Evolutionary conservation across 495 filamentous ascomycete genomes (phyloP).

Genomic region (Trichoderma orchidacearum): DNA sequence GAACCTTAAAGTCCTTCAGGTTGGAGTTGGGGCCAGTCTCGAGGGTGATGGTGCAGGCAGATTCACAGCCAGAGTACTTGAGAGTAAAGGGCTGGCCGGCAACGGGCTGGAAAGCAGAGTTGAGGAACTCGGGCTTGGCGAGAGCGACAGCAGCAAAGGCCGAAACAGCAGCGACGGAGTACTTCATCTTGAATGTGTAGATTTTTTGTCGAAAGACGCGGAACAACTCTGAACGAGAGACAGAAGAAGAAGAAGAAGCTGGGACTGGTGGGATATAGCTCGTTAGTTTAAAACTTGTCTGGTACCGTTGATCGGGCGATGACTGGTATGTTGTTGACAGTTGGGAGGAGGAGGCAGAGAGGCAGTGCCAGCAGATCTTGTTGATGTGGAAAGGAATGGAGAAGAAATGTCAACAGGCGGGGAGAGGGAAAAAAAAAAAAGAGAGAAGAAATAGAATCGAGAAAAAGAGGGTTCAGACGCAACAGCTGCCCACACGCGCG

Average conservation of each 20-base stretch:
- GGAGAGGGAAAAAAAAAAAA: neutral
- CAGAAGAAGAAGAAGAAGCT: neutral
- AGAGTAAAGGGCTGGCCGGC: slow-evolving; percentile 27
- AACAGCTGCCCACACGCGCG: neutral
- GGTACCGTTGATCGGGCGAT: neutral
- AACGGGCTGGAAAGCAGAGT: slow-evolving; percentile 21
- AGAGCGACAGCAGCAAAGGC: slow-evolving; percentile 23
- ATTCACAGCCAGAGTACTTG: slow-evolving; percentile 21
- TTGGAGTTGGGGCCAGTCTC: slow-evolving; percentile 16
- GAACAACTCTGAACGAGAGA: neutral
- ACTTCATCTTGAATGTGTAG: slow-evolving; percentile 27
- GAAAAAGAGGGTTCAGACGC: neutral
- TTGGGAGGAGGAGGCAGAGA: too few species aligned
- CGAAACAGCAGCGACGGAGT: slow-evolving; percentile 17
- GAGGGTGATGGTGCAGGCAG: slow-evolving; percentile 24
- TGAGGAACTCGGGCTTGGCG: slow-evolving; percentile 25
- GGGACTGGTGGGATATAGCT: neutral
- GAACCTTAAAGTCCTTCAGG: slow-evolving; percentile 18
- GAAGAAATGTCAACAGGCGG: neutral
- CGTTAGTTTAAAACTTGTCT: neutral
- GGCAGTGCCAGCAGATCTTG: too few species aligned
- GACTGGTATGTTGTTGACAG: neutral
- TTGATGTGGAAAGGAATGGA: too few species aligned
- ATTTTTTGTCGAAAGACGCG: neutral
- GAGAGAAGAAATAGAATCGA: neutral